Evolutionary conservation across 495 filamentous ascomycete species (phyloP), one percentile per base, ranked within the genome.

Genomic region (Trichoderma erinaceum): DNA sequence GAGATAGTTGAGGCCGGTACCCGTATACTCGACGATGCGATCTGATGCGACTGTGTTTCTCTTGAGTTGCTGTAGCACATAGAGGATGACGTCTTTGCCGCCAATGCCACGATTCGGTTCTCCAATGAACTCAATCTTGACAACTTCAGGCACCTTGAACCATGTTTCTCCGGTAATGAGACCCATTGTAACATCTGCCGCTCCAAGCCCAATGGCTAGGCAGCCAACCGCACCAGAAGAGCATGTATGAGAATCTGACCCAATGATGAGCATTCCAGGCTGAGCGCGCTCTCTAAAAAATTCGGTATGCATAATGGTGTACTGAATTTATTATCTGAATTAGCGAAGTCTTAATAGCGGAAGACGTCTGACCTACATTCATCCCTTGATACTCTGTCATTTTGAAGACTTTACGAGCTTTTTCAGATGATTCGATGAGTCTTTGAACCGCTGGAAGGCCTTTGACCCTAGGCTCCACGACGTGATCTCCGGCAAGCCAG

Each of bases 211-310:
- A 58, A 84, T 77, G 0, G 77, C 74, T 3, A 84, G 73, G 71
- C 76, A 78, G 0, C 77, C 74, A 1, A 82, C 52, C 0, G 75
- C 73, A 0, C 81, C 82, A 4, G 79, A 73, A 5, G 79, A 80
- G 69, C 80, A 83, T 18, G 81, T 81, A 67, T 84, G 82, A 16
- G 80, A 82, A 68, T 84, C 82, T 7, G 76, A 77, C 0, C 82
- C 82, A 52, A 84, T 74, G 4, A 79, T 69, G 0, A 83, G 58
- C 77, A 79, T 79, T 0, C 81, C 81, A 0, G 82, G 81, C 66
- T 82, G 76, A 2, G 78, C 78, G 35, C 81, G 72, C 58, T 81
- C 78, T 18, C 82, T 72, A 43, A 69, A 74, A 65, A 82, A 84
- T 46, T 83, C 81, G 5, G 82, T 84, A 69, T 83, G 81, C 65